phyloP scores from a whole-genome alignment of 2,329 filamentous ascomycete species.

The Diaporthe amygdali region DNA sequence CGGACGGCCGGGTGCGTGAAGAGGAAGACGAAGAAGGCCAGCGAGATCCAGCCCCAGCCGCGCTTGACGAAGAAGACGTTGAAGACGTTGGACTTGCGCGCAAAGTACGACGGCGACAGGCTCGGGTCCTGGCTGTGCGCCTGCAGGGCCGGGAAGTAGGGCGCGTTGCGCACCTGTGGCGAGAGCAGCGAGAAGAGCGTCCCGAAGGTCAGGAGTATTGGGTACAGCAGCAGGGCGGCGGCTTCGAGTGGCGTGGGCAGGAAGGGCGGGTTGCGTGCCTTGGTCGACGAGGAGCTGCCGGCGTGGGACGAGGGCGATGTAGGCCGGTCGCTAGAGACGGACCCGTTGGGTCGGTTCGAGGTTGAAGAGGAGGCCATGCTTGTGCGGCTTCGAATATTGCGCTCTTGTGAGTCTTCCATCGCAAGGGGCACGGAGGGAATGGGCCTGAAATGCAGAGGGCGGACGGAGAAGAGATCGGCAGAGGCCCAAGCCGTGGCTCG shows the following conservation, averaged over 20 bases:
- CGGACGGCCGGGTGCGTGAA: conserved; percentile 66
- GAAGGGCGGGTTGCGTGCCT: conserved; percentile 57
- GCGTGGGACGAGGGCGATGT: conserved; percentile 10
- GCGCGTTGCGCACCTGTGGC: conserved; percentile 67
- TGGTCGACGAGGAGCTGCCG: conserved; percentile 18
- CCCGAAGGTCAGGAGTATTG: conserved; percentile 78
- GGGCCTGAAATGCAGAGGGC: not conserved
- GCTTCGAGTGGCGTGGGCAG: conserved; percentile 74
- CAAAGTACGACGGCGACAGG: conserved; percentile 83
- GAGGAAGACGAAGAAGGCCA: conserved; percentile 74
- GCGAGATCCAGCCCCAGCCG: conserved; percentile 90
- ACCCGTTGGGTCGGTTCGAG: not conserved
- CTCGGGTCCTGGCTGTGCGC: conserved; percentile 59
- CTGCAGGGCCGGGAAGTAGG: conserved; percentile 67
- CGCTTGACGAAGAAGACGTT: conserved; percentile 94
- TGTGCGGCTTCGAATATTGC: conserved; percentile 19
- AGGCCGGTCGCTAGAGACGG: not conserved
- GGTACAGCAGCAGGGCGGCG: conserved; percentile 73
- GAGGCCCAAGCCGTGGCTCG: not conserved
- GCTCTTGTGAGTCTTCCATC: conserved; percentile 24
- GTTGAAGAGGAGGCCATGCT: conserved; percentile 13
- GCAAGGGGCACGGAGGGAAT: not conserved
- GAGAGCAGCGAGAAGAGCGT: conserved; percentile 81
- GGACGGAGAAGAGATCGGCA: not conserved
- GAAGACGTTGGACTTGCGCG: conserved; percentile 90